Evolutionary conservation across 495 filamentous ascomycete genomes (phyloP), one percentile per base, ranked within the genome.

Genomic region (Penicillium egyptiacum): DNA sequence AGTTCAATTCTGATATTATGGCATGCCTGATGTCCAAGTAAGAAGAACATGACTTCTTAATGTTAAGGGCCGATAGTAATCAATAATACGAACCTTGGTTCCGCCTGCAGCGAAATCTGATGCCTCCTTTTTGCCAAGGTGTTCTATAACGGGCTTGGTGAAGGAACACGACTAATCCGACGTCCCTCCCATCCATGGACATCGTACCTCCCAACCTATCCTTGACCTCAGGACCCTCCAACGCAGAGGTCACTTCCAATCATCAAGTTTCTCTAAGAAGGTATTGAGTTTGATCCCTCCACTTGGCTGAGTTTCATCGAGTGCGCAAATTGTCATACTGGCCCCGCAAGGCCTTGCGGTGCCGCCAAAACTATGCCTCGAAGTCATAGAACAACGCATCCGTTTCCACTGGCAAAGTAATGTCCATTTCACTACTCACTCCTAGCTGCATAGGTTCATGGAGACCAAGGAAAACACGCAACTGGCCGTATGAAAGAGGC

Each of bases 241-340:
- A n/a, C n/a, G 19, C n/a, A 41, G 39, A 3, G 6, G 39, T 3
- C 39, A 70, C 33, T 12, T 51, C 56, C 40, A 70, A 30, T 53
- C 54, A 53, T 73, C 72, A 55, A 67, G 70, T 47, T 70, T 73
- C 33, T 61, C 63, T 30, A 70, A 31, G 45, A 70, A 70, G 25
- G 44, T 39, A 48, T 70, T 66, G 50, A 75, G 33, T 1, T 64
- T 57, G n/a, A 56, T 20, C 10, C 64, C 59, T 57, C 49, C 10
- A 47, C 42, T 25, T 53, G 2, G 8, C 48, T 47, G 6, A 50
- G 25, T 22, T 57, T 66, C 39, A 60, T 53, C 1, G 56, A 59
- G 9, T 59, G 25, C 9, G 42, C 33, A 69, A 64, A 48, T 73
- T 68, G 26, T 71, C 71, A 45, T 75, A 73, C 37, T 72, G 63